These are phyloP conservation scores for Cryphonectria naterciae DNA, from an alignment of 2,329 filamentous ascomycete species.

Conservation along the genomic window DNA sequence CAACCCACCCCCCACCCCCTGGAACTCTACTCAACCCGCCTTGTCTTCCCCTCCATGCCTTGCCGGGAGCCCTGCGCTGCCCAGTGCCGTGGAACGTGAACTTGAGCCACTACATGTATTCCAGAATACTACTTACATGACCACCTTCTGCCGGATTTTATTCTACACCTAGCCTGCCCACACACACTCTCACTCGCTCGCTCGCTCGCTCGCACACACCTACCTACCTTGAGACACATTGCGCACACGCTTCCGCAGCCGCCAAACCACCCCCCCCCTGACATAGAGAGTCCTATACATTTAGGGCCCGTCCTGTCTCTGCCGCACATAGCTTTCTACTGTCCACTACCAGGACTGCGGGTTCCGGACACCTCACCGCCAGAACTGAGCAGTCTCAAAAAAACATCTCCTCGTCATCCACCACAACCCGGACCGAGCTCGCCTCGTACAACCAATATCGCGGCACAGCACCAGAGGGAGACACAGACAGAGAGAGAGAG, in stretches of 20 bases:
- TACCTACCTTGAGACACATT: background rate
- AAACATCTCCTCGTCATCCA: background rate
- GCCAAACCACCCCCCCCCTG: background rate
- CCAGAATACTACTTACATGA: conserved; percentile 22
- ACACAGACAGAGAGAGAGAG: background rate
- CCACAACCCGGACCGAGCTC: background rate
- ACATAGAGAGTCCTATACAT: conserved; percentile 5
- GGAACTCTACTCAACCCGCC: conserved; percentile 18
- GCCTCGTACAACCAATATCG: background rate
- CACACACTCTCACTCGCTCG: background rate
- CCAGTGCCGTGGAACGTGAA: conserved; percentile 13
- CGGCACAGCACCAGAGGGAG: background rate
- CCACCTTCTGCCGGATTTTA: conserved; percentile 18
- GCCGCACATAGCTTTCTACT: background rate
- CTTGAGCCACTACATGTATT: background rate
- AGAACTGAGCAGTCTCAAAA: background rate
- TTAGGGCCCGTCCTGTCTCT: conserved; percentile 5
- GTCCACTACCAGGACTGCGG: background rate
- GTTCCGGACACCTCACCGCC: conserved; percentile 11
- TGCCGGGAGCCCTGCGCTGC: conserved; percentile 1
- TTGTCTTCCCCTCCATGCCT: conserved; percentile 18
- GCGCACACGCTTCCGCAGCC: background rate
- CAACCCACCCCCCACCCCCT: background rate
- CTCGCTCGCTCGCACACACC: background rate
- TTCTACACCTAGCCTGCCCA: conserved; percentile 5